These are phyloP conservation scores for Aotearoamyces nothofagi DNA, from an alignment of 2,329 filamentous ascomycete species.

Conservation along the genomic window DNA sequence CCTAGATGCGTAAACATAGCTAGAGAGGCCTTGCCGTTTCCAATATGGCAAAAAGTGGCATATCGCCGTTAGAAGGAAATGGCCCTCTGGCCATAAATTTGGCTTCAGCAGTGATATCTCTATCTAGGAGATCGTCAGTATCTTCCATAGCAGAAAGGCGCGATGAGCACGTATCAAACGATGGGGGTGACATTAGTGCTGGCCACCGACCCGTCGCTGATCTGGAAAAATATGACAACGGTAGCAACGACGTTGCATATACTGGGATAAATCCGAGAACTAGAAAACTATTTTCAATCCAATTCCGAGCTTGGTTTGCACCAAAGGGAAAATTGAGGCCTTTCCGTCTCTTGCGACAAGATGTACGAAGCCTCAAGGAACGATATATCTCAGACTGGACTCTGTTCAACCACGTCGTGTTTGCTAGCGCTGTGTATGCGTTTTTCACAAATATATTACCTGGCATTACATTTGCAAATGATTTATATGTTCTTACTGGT, in stretches of 20 bases:
- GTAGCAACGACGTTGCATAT: neutral
- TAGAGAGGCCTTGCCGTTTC: no score
- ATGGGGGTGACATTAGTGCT: no score
- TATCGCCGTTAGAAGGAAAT: no score
- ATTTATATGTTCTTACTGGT: slow-evolving; percentile 46
- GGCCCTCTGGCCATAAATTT: no score
- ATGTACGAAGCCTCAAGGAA: slow-evolving; percentile 27
- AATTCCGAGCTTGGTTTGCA: slow-evolving; percentile 9
- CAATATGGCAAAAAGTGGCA: no score
- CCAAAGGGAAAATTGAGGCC: slow-evolving; percentile 29
- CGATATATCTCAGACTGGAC: slow-evolving; percentile 38
- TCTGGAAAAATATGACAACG: neutral
- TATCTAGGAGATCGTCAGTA: no score
- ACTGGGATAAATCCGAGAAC: neutral
- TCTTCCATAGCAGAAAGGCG: no score
- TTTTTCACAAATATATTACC: slow-evolving; percentile 54
- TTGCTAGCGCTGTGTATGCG: slow-evolving; percentile 48
- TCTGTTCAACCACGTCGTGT: slow-evolving; percentile 45
- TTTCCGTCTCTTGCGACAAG: slow-evolving; percentile 35
- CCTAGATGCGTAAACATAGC: no score
- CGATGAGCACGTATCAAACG: no score
- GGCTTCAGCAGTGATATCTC: no score
- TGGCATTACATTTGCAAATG: slow-evolving; percentile 51
- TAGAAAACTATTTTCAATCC: neutral
- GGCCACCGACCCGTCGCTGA: no score